These are phyloP conservation scores for Immersiporthe knoxdaviesiana DNA, from an alignment of 2,329 filamentous ascomycete genomes.

Conservation along the genomic window DNA sequence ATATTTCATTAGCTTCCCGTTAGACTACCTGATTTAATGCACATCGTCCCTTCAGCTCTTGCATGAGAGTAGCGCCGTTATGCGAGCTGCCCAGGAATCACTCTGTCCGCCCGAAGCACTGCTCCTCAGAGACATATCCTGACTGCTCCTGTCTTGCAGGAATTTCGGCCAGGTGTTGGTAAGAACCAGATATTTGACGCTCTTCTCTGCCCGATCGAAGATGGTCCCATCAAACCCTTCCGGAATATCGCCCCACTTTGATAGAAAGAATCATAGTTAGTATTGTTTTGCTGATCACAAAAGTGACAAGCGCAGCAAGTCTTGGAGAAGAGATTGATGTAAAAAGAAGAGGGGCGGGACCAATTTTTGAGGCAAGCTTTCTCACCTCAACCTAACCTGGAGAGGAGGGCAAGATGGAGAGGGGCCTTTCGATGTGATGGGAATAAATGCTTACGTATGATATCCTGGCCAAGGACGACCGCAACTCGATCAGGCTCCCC, in stretches of 20 bases:
- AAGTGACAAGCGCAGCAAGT: background rate
- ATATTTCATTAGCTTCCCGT: background rate
- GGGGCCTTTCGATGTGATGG: too few species aligned
- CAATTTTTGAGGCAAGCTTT: background rate
- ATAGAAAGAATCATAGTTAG: background rate
- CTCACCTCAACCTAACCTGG: background rate
- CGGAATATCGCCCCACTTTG: conserved; percentile 49
- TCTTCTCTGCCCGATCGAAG: conserved; percentile 62
- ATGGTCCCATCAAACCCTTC: conserved; percentile 52
- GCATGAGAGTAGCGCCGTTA: background rate
- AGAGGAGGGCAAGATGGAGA: background rate
- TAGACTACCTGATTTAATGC: background rate
- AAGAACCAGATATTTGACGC: conserved; percentile 68
- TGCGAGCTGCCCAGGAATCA: background rate
- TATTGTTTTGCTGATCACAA: background rate
- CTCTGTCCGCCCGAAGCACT: background rate
- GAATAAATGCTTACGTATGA: conserved; percentile 6
- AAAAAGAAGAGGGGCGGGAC: too few species aligned
- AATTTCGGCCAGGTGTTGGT: conserved; percentile 71
- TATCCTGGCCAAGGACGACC: background rate
- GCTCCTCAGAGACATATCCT: conserved; percentile 8
- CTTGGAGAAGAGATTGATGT: background rate
- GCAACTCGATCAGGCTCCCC: conserved; percentile 22
- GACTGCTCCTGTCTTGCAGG: conserved; percentile 36
- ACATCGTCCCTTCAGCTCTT: background rate